phyloP scores from a whole-genome alignment of 2,329 filamentous ascomycete species.

The Fusarium sarcochroum region DNA sequence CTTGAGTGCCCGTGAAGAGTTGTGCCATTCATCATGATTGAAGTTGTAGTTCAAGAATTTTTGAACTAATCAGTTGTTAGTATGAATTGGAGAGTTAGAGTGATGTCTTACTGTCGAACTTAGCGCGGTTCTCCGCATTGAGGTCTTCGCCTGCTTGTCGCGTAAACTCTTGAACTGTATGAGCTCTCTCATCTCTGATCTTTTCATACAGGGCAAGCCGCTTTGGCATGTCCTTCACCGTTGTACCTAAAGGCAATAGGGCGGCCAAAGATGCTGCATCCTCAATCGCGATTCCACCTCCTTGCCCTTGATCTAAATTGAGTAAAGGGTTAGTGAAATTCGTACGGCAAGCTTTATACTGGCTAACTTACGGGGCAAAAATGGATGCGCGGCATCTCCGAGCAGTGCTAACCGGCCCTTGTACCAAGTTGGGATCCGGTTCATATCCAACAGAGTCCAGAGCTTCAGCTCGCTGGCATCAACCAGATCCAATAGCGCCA shows the following conservation, averaged over 20 bases:
- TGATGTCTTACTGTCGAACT: slow-evolving; percentile 57
- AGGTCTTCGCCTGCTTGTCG: slow-evolving; percentile 66
- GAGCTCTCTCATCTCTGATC: slow-evolving; percentile 69
- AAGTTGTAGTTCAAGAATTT: slow-evolving; percentile 39
- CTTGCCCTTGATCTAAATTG: slow-evolving; percentile 40
- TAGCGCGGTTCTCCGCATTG: slow-evolving; percentile 51
- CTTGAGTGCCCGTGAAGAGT: slow-evolving; percentile 28
- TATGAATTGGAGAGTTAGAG: rapidly evolving
- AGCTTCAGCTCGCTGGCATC: slow-evolving; percentile 64
- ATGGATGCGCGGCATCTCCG: slow-evolving; percentile 78
- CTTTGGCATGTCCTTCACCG: slow-evolving; percentile 62
- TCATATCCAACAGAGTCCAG: slow-evolving; percentile 75
- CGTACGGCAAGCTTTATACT: rapidly evolving
- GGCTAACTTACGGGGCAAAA: slow-evolving; percentile 61
- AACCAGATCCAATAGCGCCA: slow-evolving; percentile 58
- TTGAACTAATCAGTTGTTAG: slow-evolving; percentile 9
- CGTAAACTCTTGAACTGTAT: slow-evolving; percentile 70
- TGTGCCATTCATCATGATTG: slow-evolving; percentile 41
- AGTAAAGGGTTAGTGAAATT: neutral
- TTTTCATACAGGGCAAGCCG: slow-evolving; percentile 72
- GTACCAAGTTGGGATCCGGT: slow-evolving; percentile 68
- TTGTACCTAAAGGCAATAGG: slow-evolving; percentile 65
- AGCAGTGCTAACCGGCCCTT: slow-evolving; percentile 68
- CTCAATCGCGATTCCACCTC: slow-evolving; percentile 75
- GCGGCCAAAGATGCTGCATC: slow-evolving; percentile 72